Evolutionary conservation across 1,284 basidiomycete species (phyloP).

Genomic region (Cryptococcus sp.): DNA sequence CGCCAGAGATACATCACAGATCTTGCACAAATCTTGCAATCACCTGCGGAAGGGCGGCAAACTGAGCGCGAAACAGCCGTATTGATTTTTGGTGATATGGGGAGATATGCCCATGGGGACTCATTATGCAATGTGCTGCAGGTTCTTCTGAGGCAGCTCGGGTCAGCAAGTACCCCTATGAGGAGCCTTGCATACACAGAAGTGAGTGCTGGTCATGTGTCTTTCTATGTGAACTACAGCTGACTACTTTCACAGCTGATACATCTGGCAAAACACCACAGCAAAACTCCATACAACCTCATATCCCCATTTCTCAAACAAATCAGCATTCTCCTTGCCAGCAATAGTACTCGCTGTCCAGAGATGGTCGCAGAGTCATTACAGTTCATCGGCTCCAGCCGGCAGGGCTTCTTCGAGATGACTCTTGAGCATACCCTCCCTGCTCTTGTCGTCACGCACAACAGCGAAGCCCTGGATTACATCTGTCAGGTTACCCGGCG

Average conservation of each 20-base stretch:
- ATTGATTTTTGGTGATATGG: conserved; percentile 30
- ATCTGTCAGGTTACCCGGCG: conserved; percentile 55
- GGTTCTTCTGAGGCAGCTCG: conserved; percentile 66
- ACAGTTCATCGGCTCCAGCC: conserved; percentile 38
- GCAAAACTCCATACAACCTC: conserved; percentile 66
- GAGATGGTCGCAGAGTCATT: conserved; percentile 41
- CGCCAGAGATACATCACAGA: conserved; percentile 3
- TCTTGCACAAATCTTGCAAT: neutral
- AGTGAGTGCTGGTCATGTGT: conserved; percentile 49
- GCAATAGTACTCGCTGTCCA: conserved; percentile 60
- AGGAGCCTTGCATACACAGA: conserved; percentile 68
- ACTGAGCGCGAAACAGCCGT: conserved; percentile 21
- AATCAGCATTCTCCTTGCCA: conserved; percentile 65
- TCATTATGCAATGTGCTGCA: conserved; percentile 62
- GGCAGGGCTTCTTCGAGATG: conserved; percentile 63
- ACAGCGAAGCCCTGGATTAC: conserved; percentile 52
- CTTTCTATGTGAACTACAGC: neutral
- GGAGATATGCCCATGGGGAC: conserved; percentile 56
- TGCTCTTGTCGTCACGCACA: conserved; percentile 62
- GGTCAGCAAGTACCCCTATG: conserved; percentile 62
- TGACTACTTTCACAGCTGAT: conserved; percentile 56
- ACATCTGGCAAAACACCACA: conserved; percentile 49
- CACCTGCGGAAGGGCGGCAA: conserved; percentile 4
- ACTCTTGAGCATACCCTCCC: conserved; percentile 69
- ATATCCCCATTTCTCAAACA: conserved; percentile 66